Base-by-base conservation (phyloP, 176 grass and related monocot genomes). In the Puya raimondii region DNA sequence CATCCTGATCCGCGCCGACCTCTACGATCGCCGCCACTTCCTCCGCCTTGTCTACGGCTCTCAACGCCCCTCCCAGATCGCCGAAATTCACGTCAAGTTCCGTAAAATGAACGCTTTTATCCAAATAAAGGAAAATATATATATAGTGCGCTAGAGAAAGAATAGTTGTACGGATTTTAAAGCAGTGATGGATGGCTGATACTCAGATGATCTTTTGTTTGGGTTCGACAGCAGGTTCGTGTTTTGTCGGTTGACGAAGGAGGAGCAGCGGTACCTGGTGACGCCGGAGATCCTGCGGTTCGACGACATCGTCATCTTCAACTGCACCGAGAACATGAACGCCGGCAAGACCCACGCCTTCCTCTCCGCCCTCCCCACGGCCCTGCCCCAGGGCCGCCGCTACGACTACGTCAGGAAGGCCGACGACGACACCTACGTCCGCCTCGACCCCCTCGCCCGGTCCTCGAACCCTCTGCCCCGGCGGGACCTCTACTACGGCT, bases 321-420 rank as follows among this genome's bases (percentile, higher is more conserved):
- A 92, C 61, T 92, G 85, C 85, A 82, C 82, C 16, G 89, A 92
- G 82, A 92, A 84, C 79, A 87, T 88, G 85, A 70, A 88, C 70
- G 48, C 21, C 2, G 89, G 82, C 29, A 88, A 92, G 76, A 92
- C 85, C 0, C 83, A 92, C 79, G 63, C 70, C 12, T 92, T 77
- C 85, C 85, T 91, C 89, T 80, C 89, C 3, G 33, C 71, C 23
- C 23, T 91, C 14, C 76, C 82, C 9, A 23, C 2, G 1, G 20
- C 84, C 2, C 80, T 85, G 64, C 29, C 47, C 23, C 27, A 0
- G 27, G 27, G 27, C 27, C 42, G 18, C 14, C 52, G 61, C 0
- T 88, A 88, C 69, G 86, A 88, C 70, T 88, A 82, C 69, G 86
- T 88, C 53, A 81, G 81, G 76, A 92, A 92, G 75, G 50, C 73